phyloP scores from a whole-genome alignment of 2,329 filamentous ascomycete genomes.

The Chaetomium olivaceum region DNA sequence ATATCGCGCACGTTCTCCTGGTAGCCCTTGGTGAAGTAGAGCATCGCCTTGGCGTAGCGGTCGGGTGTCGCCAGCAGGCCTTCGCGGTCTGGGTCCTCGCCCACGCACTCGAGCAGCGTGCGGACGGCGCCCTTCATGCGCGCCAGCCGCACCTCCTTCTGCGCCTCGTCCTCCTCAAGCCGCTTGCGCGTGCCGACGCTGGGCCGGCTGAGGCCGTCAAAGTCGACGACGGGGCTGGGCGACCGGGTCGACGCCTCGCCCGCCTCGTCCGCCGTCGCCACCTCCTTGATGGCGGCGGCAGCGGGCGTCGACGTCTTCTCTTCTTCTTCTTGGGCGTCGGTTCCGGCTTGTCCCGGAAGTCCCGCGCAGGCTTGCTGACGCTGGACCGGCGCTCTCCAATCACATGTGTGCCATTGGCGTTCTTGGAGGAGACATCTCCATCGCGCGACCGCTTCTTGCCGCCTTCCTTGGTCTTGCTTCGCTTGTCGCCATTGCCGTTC shows the following conservation, averaged over 20 bases:
- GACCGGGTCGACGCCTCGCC: slow-evolving; percentile 44
- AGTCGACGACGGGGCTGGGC: slow-evolving; percentile 60
- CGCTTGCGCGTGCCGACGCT: slow-evolving; percentile 65
- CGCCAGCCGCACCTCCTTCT: slow-evolving; percentile 53
- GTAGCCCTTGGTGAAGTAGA: slow-evolving; percentile 96
- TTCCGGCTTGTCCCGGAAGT: slow-evolving; percentile 57
- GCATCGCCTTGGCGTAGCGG: slow-evolving; percentile 91
- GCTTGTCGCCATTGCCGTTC: slow-evolving; percentile 36
- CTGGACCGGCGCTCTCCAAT: slow-evolving; percentile 50
- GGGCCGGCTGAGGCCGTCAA: slow-evolving; percentile 61
- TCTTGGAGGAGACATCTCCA: slow-evolving; percentile 10
- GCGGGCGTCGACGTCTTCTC: slow-evolving; percentile 29
- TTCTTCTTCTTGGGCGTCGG: slow-evolving; percentile 43
- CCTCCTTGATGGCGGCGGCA: slow-evolving; percentile 27
- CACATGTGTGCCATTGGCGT: slow-evolving; percentile 19
- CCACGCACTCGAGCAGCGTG: slow-evolving; percentile 68
- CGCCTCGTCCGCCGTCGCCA: slow-evolving; percentile 33
- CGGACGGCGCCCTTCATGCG: slow-evolving; percentile 63
- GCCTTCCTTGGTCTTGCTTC: slow-evolving; percentile 26
- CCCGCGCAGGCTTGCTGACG: slow-evolving; percentile 61
- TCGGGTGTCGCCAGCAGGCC: slow-evolving; percentile 70
- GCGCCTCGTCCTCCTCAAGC: slow-evolving; percentile 56
- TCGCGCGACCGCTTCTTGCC: slow-evolving; percentile 27
- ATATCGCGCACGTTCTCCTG: slow-evolving; percentile 91
- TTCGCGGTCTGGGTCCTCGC: slow-evolving; percentile 66